Evolutionary conservation across 805 yeast genomes (phyloP).

Genomic region (Ascoidea rubescens): DNA sequence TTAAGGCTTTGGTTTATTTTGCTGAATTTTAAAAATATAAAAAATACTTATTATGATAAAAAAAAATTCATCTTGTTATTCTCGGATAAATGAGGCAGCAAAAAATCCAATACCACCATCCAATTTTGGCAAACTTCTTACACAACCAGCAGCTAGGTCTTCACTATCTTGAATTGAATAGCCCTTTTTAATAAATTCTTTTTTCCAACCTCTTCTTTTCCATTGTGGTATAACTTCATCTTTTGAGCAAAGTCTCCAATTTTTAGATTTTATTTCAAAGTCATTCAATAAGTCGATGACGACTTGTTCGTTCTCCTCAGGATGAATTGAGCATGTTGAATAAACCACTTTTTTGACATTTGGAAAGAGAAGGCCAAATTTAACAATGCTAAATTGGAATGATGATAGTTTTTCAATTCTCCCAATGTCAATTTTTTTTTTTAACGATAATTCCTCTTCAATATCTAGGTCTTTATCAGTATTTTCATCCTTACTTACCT

Average conservation of each 20-base stretch:
- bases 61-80: constrained; percentile 17
- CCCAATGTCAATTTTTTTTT: constrained; percentile 26
- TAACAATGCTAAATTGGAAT: constrained; percentile 79
- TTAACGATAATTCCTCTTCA: constrained; percentile 13
- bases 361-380: constrained; percentile 80
- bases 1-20: not conserved
- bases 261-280: constrained; percentile 41
- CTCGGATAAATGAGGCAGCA: constrained; percentile 71
- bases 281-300: constrained; percentile 68
- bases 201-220: constrained; percentile 71
- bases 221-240: constrained; percentile 64
- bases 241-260: constrained; percentile 64
- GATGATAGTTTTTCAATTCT: constrained; percentile 64
- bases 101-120: constrained; percentile 99
- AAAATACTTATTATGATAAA: not conserved
- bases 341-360: constrained; percentile 67
- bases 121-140: constrained; percentile 68
- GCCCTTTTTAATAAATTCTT: constrained; percentile 46
- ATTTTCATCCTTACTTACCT: constrained; percentile 10
- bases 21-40: too few species aligned
- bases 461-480: constrained; percentile 1
- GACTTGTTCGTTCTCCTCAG: constrained; percentile 88
- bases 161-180: constrained; percentile 28
- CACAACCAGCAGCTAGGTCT: constrained; percentile 69
- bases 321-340: constrained; percentile 91